These are phyloP conservation scores for Theobroma grandiflorum DNA, from an alignment of 441 rosid genomes.

Conservation along the genomic window DNA sequence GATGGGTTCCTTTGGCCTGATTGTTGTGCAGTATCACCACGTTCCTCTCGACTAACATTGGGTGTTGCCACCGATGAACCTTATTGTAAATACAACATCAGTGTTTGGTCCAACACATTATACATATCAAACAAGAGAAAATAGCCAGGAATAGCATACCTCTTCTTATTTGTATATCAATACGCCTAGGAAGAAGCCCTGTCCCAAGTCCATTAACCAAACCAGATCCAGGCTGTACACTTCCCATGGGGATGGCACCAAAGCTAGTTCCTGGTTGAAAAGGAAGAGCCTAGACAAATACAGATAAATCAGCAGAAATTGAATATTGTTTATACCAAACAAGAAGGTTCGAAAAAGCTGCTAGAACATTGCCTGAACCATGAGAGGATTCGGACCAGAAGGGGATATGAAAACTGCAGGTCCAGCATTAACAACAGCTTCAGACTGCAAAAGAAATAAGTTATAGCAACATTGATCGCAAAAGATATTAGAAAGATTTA, in stretches of 20 bases:
- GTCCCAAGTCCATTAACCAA: conserved; percentile 55
- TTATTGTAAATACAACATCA: conserved; percentile 23
- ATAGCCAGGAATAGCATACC: conserved; percentile 40
- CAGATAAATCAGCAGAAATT: conserved; percentile 31
- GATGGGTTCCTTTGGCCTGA: conserved; percentile 49
- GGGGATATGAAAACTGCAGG: conserved; percentile 78
- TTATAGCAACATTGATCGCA: conserved; percentile 18
- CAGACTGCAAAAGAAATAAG: conserved; percentile 52
- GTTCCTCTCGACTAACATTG: conserved; percentile 50
- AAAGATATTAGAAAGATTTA: not conserved
- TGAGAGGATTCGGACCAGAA: conserved; percentile 78
- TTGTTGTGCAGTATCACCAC: conserved; percentile 44
- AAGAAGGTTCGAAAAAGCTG: conserved; percentile 11
- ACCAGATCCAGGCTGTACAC: conserved; percentile 59
- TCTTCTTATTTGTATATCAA: conserved; percentile 83
- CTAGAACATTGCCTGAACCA: conserved; percentile 70
- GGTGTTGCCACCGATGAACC: conserved; percentile 53
- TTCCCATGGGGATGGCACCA: conserved; percentile 57
- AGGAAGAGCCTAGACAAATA: conserved; percentile 66
- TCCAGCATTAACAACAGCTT: conserved; percentile 82
- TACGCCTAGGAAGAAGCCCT: conserved; percentile 69
- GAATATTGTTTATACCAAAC: conserved; percentile 2
- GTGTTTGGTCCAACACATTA: not conserved
- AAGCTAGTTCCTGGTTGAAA: conserved; percentile 65
- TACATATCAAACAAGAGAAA: conserved; percentile 1